Percentiles rank a stretch among this genome's conserved stretches.
phyloP scores from a whole-genome alignment of 2,329 filamentous ascomycete species.

The Colletotrichum shisoi region DNA sequence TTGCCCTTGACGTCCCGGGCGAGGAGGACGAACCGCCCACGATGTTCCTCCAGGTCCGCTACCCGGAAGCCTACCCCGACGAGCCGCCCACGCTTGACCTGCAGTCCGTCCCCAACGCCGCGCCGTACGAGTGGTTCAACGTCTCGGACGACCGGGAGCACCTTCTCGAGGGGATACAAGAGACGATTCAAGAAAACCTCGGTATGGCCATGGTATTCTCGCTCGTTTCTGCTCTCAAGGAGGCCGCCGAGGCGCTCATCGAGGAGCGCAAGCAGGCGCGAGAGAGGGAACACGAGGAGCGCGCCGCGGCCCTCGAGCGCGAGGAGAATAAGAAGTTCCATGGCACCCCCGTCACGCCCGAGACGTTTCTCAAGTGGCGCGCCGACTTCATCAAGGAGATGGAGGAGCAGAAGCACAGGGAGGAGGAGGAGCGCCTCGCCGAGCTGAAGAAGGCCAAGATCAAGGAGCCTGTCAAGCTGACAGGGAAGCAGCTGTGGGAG shows the following conservation, averaged over 20 bases:
- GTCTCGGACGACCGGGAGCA: conserved; percentile 79
- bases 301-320: conserved; percentile 69
- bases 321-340: conserved; percentile 98
- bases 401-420: conserved; percentile 72
- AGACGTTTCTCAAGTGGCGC: conserved; percentile 85
- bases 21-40: conserved; percentile 71
- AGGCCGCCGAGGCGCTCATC: conserved; percentile 86
- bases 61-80: conserved; percentile 91
- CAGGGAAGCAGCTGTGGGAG: conserved; percentile 82
- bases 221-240: conserved; percentile 85
- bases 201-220: conserved; percentile 99
- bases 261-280: conserved; percentile 73
- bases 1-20: conserved; percentile 79
- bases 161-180: conserved; percentile 74
- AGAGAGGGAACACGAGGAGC: conserved; percentile 66
- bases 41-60: conserved; percentile 84
- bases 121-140: conserved; percentile 76
- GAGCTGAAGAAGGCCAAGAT: conserved; percentile 81
- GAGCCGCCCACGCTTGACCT: conserved; percentile 84
- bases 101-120: conserved; percentile 72
- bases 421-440: conserved; percentile 80
- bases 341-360: conserved; percentile 84
- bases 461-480: conserved; percentile 77
- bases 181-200: conserved; percentile 87
- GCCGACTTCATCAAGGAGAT: conserved; percentile 80